Evolutionary conservation across 2,329 filamentous ascomycete species (phyloP), one percentile per base, ranked within the genome.

Genomic region (Stagonosporopsis cucurbitacearum): DNA sequence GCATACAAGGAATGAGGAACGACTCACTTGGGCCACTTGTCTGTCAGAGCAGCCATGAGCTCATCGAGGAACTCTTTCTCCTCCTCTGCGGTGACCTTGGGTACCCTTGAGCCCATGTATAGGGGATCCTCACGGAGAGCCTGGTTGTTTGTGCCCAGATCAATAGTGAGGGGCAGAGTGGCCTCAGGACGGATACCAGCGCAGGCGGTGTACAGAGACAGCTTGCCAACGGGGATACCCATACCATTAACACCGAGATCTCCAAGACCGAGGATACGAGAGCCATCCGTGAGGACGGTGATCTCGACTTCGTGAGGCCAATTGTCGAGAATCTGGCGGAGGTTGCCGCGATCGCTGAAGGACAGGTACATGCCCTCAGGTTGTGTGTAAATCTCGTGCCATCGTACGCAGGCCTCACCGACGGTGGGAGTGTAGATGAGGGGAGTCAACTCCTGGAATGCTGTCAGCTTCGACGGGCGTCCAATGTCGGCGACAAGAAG

Each of bases 181-280:
- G 79, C 80, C 66, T 87, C 82, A 33, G 95, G 95, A 78, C 92
- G 87, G 78, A 98, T 97, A 73, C 95, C 95, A 54, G 95, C 95
- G 71, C 94, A 96, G 41, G 90, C 92, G 56, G 92, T 96, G 84
- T 99, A 99, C 49, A 99, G 85, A 61, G 93, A 88, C 59, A 98
- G 85, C 82, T 99, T 99, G 73, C 95, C 95, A 66, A 99, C 94
- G 59, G 95, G 92, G 77, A 99, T 99, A 65, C 95, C 95, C 82
- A 98, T 96, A 71, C 95, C 95, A 77, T 97, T 97, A 65, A 99
- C 88, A 66, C 95, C 95, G 54, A 98, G 85, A 78, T 99, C 95
- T 67, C 95, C 95, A 33, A 99, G 86, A 71, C 95, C 94, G 55
- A 93, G 87, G 76, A 88, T 97, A 64, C 95, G 89, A 44, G 93